These are phyloP conservation scores for Fusarium metavorans DNA, from an alignment of 2,329 filamentous ascomycete genomes.

Conservation along the genomic window DNA sequence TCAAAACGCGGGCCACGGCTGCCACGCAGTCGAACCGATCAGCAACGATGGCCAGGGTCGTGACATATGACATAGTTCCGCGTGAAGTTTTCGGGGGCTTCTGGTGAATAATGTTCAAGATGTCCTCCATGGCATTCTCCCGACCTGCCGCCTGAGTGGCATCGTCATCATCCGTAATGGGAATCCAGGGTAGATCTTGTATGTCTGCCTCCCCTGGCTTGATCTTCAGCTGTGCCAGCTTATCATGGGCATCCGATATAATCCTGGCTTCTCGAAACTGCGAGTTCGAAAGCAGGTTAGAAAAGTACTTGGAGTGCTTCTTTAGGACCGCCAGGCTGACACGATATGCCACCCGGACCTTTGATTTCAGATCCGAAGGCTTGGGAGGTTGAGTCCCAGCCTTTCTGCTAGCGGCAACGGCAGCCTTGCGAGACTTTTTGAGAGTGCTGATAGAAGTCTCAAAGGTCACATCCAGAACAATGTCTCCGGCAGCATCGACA, in stretches of 20 bases:
- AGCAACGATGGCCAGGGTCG: conserved; percentile 76
- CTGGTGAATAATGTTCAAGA: conserved; percentile 75
- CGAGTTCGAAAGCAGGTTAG: conserved; percentile 71
- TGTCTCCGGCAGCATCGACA: conserved; percentile 70
- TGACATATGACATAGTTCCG: conserved; percentile 70
- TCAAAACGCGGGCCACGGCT: conserved; percentile 66
- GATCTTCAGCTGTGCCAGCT: conserved; percentile 60
- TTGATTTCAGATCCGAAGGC: conserved; percentile 51
- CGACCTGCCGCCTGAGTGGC: conserved; percentile 71
- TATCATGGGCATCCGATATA: conserved; percentile 63
- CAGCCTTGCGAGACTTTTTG: conserved; percentile 57
- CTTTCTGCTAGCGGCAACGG: conserved; percentile 48
- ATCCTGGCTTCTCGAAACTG: conserved; percentile 72
- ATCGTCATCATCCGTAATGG: conserved; percentile 76
- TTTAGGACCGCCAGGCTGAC: conserved; percentile 69
- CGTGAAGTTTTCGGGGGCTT: conserved; percentile 53
- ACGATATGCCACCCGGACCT: conserved; percentile 64
- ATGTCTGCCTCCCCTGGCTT: conserved; percentile 62
- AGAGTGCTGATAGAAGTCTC: conserved; percentile 67
- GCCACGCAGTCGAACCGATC: conserved; percentile 78
- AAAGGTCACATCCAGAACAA: conserved; percentile 76
- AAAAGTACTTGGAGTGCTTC: conserved; percentile 76
- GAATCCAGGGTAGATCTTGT: conserved; percentile 70
- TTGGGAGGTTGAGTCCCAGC: conserved; percentile 40
- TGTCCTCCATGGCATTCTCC: conserved; percentile 73